Evolutionary conservation across 352 stramenopile genomes (phyloP), one percentile per base, ranked within the genome.

Genomic region (Globisporangium alternatum): DNA sequence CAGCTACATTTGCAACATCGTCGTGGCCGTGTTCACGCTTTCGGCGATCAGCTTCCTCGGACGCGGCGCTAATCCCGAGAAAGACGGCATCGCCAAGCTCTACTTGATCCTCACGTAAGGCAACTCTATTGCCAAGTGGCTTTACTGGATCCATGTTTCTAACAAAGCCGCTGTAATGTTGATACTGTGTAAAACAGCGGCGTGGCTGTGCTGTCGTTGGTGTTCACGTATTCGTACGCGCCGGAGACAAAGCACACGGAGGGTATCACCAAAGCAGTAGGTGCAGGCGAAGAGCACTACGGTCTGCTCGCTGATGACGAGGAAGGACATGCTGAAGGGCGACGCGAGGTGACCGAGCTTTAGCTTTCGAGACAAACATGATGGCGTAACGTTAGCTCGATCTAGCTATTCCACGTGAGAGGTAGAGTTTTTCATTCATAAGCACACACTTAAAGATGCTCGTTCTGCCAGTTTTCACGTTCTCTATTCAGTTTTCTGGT

Each of bases 1-100:
- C 33, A 95, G 88, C 63, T 97, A 95, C 69, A 70, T 91, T 9
- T 91, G 85, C 68, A 97, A 97, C 70, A 89, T 93, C 25, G 22
- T 89, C 28, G 80, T 95, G 41, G 83, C 87, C 19, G 76, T 88
- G 22, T 89, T 80, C 67, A 94, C 81, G 33, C 69, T 93, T 22
- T 91, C 82, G 33, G 81, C 86, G 10, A 96, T 96, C 70, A 81
- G 66, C 44, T 86, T 78, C 60, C 70, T 95, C 22, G 87, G 87
- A 4, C 69, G 71, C 4, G 85, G 86, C 22, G 58, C 60, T 1
- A 82, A 84, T 64, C 77, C 80, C 4, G 79, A 92, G 72, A 95
- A 93, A 60, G 83, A 91, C 35, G 87, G 88, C 19, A 91, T 96
- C 39, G 88, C 83, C 28, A 91, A 93, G 66, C 72, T 96, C 2